Conservation (phyloP, 495 filamentous ascomycete genomes). For the Xylaria telfairii region DNA sequence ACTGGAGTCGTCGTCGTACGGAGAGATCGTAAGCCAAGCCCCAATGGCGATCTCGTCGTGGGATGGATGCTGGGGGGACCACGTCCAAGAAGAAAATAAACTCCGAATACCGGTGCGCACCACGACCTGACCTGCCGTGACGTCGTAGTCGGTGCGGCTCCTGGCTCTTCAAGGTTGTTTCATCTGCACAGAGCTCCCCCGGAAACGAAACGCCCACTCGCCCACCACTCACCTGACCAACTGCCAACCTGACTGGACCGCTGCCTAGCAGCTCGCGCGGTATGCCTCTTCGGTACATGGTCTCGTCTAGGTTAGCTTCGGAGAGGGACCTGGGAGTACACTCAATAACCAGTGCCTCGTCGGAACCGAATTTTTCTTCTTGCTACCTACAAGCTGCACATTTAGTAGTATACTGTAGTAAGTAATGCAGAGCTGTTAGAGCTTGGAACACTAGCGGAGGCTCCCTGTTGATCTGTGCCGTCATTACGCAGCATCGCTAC, state of each 20-base stretch:
- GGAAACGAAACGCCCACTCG: conserved; percentile 10
- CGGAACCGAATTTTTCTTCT: background rate
- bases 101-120: background rate
- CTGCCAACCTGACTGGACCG: background rate
- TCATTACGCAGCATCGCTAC: background rate
- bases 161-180: conserved; percentile 21
- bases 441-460: too few species aligned
- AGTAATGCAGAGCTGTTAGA: background rate
- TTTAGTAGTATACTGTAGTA: background rate
- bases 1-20: conserved; percentile 1
- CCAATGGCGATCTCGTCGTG: conserved; percentile 11
- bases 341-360: background rate
- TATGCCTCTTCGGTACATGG: conserved; percentile 2
- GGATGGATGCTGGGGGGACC: conserved; percentile 1
- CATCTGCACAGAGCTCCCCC: background rate
- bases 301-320: background rate
- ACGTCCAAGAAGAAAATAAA: background rate
- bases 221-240: background rate
- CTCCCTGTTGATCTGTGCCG: background rate
- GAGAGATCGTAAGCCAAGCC: conserved; percentile 19
- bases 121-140: conserved; percentile 2
- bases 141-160: conserved; percentile 6
- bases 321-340: background rate
- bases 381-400: background rate
- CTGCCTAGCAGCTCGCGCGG: background rate